Evolutionary conservation across 2,329 filamentous ascomycete species (phyloP).

Genomic region (Corynespora cassiicola): DNA sequence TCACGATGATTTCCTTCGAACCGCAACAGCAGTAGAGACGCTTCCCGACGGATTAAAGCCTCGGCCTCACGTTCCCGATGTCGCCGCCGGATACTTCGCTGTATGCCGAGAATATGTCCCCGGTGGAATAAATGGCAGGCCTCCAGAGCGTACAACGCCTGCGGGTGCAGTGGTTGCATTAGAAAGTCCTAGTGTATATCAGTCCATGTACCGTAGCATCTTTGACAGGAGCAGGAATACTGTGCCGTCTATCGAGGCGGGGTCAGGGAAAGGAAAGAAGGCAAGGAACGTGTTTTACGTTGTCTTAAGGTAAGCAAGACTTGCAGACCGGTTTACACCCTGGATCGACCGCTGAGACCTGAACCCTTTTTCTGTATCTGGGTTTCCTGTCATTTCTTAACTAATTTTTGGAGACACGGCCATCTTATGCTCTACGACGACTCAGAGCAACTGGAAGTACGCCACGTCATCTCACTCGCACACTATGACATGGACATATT

Average conservation of each 20-base stretch:
- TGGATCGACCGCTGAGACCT: not conserved
- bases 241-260: conserved; percentile 60
- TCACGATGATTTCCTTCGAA: no score
- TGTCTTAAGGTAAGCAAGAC: conserved; percentile 72
- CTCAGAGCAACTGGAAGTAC: conserved; percentile 91
- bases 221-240: conserved; percentile 78
- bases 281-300: conserved; percentile 93
- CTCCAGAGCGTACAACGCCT: conserved; percentile 83
- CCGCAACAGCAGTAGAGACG: no score
- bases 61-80: conserved; percentile 70
- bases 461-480: conserved; percentile 91
- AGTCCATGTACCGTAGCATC: conserved; percentile 96
- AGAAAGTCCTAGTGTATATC: conserved; percentile 92
- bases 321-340: not conserved
- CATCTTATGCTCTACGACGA: conserved; percentile 98
- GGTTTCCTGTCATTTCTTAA: not conserved
- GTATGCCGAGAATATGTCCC: conserved; percentile 92
- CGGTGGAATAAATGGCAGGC: conserved; percentile 90
- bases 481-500: conserved; percentile 87
- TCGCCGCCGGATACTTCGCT: conserved; percentile 92
- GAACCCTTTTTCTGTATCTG: not conserved
- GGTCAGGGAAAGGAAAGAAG: conserved; percentile 61
- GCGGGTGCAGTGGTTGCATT: conserved; percentile 78
- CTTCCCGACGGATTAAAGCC: no score
- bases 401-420: conserved; percentile 60